Evolutionary conservation across 2,329 filamentous ascomycete species (phyloP), one percentile per base, ranked within the genome.

Genomic region (Bipolaris zeicola): DNA sequence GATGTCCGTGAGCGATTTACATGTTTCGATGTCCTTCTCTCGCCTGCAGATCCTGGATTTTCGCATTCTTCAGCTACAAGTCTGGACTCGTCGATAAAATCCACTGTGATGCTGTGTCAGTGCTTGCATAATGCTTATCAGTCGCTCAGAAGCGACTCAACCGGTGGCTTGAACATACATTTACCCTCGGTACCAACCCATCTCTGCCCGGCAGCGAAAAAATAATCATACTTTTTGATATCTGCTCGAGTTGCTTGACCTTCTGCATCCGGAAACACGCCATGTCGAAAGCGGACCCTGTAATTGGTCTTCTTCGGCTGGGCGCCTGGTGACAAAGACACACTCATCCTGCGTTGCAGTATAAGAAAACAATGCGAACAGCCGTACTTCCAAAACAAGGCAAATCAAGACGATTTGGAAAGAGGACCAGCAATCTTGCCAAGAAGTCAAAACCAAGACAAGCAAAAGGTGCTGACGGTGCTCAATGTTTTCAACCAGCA

Each of bases 161-260:
- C 6, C 28, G 8, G 16, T 13, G 22, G 28, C 28, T n/a, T 6
- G 6, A 43, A 63, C 63, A 18, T 57, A 67, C 65, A 57, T 33
- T 57, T 58, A 5, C 48, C 55, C 6, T 50, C 52, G 16, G 55
- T 61, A 37, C 45, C 55, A 24, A 67, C 58, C 61, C 64, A 67
- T 8, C 24, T 55, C 42, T 67, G 59, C 14, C 36, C 58, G 7
- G 45, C 43, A 3, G 59, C 58, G 50, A 68, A 67, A 50, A 67
- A 68, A 55, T 58, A 67, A 54, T 65, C 63, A 48, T 68, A 68
- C 46, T 67, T 67, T 36, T 68, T 68, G 26, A 66, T 64, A 43
- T 67, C 62, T 4, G 57, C 63, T 37, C 63, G 51, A 4, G 57
- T 65, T n/a, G 60, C 65, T 42, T 58, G 34, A 5, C 49, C 50